phyloP scores from a whole-genome alignment of 495 filamentous ascomycete species.

The Aspergillus panamensis region DNA sequence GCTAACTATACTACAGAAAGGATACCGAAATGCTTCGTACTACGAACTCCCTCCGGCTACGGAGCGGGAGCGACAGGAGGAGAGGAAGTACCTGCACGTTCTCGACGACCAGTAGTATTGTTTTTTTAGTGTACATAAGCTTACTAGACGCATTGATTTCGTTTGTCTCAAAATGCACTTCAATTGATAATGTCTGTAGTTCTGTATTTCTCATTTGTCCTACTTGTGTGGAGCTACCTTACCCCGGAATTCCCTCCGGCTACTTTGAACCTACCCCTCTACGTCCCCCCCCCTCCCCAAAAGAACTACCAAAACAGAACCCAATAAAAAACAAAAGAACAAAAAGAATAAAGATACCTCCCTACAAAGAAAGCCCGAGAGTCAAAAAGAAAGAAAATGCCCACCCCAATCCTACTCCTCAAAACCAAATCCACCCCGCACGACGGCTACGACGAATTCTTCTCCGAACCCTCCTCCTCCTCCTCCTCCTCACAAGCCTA shows the following conservation, averaged over 20 bases:
- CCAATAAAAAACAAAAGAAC: background rate
- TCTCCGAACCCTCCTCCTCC: constrained; percentile 42
- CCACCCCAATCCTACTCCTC: constrained; percentile 61
- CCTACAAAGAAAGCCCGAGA: background rate
- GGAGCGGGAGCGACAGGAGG: constrained; percentile 88
- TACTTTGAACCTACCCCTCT: constrained; percentile 12
- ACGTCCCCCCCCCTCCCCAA: constrained; percentile 10
- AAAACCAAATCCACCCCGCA: constrained; percentile 78
- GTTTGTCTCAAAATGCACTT: constrained; percentile 21
- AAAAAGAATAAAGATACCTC: background rate
- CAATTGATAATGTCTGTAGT: no score
- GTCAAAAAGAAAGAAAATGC: constrained; percentile 5
- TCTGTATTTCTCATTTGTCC: no score
- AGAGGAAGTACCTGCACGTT: constrained; percentile 95
- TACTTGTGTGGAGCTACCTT: background rate
- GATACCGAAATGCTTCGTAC: constrained; percentile 74
- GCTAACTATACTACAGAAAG: constrained; percentile 55
- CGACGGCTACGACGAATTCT: constrained; percentile 77
- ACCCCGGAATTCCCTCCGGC: background rate
- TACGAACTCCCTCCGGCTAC: constrained; percentile 93
- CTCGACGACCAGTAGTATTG: constrained; percentile 73
- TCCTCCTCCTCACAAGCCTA: constrained; percentile 33
- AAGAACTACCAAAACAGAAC: no score
- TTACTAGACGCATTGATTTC: constrained; percentile 38
- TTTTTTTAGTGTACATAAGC: constrained; percentile 47